Percentiles rank a stretch among this genome's conserved stretches.
These are phyloP conservation scores for Hymenoscyphus repandus DNA, from an alignment of 2,329 filamentous ascomycete genomes.

Conservation along the genomic window DNA sequence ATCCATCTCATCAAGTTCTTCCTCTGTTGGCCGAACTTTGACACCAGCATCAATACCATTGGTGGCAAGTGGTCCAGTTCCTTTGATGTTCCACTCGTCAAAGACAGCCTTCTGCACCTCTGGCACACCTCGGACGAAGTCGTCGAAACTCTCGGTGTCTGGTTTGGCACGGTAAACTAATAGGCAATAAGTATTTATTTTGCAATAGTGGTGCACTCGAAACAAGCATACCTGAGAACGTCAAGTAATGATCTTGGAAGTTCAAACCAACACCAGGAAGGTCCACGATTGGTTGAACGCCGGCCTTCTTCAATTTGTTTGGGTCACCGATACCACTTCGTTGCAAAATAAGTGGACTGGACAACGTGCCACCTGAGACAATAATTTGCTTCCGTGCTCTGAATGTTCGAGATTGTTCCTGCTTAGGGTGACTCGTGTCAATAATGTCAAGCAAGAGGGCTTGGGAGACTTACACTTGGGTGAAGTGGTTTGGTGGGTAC, in stretches of 20 bases:
- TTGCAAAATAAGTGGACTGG: conserved; percentile 46
- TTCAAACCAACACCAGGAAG: conserved; percentile 49
- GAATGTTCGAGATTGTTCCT: conserved; percentile 29
- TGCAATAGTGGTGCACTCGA: not conserved
- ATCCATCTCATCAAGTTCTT: conserved; percentile 49
- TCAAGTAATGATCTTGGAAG: conserved; percentile 52
- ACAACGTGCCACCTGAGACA: conserved; percentile 36
- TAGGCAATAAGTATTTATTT: not conserved
- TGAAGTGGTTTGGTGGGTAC: conserved; percentile 65
- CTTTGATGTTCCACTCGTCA: conserved; percentile 73
- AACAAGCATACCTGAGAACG: conserved; percentile 36
- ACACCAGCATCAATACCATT: conserved; percentile 41
- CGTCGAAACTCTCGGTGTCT: conserved; percentile 70
- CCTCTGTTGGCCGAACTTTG: conserved; percentile 52
- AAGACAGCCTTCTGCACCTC: conserved; percentile 67
- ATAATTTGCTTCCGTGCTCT: conserved; percentile 41
- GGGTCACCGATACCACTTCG: conserved; percentile 53
- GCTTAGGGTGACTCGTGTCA: conserved; percentile 22
- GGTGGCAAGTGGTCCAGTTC: conserved; percentile 50
- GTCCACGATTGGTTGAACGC: conserved; percentile 42
- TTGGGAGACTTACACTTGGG: conserved; percentile 35
- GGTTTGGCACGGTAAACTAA: conserved; percentile 32
- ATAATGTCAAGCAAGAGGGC: conserved; percentile 6
- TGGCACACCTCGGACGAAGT: conserved; percentile 70
- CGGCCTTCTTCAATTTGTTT: conserved; percentile 41